Conservation (phyloP, 345 rosid genomes). For the Odontarrhena argentea region DNA sequence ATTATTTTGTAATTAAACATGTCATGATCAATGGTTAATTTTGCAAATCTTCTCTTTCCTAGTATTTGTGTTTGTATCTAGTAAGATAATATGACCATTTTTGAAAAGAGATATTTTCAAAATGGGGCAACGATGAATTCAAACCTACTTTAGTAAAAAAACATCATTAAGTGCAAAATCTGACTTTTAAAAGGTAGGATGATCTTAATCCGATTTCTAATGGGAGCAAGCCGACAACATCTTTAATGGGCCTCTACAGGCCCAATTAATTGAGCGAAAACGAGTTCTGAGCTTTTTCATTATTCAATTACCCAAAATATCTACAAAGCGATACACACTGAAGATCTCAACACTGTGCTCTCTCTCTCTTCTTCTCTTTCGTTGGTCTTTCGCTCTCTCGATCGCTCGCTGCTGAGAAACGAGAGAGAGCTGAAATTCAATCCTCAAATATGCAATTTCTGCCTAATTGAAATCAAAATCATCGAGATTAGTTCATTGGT, state of each 20-base stretch:
- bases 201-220: no score
- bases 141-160: no score
- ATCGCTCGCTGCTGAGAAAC: constrained; percentile 38
- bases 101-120: no score
- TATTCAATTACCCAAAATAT: constrained; percentile 16
- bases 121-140: no score
- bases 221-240: no score
- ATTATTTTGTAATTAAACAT: no score
- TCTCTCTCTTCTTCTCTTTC: constrained; percentile 1
- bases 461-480: constrained; percentile 13
- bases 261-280: neutral
- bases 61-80: no score
- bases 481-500: constrained; percentile 10
- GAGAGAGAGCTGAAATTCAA: constrained; percentile 28
- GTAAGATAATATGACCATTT: no score
- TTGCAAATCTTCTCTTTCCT: no score
- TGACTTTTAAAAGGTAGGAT: no score
- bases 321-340: constrained; percentile 21
- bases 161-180: no score
- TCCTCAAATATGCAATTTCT: constrained; percentile 8
- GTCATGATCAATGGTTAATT: no score
- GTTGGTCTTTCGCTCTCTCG: constrained; percentile 30
- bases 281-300: neutral
- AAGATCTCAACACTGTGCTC: constrained; percentile 28
- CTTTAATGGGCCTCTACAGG: constrained; percentile 11